Evolutionary conservation across 208 protist genomes (phyloP).

Genomic region (Vickermania ingenoplastis): DNA sequence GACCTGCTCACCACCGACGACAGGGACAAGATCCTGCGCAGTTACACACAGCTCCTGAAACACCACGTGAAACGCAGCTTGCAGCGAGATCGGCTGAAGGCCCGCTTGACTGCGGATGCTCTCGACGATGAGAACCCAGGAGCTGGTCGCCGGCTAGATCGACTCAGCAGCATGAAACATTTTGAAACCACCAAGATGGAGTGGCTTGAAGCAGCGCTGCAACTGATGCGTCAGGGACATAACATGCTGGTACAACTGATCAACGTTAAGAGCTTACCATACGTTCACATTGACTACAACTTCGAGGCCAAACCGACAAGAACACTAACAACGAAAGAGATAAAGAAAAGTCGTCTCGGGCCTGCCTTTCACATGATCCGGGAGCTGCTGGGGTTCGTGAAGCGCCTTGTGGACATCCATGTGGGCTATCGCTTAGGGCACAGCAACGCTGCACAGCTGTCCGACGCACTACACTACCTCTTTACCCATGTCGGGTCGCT

Average conservation of each 20-base stretch:
- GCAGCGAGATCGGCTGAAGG: constrained; percentile 67
- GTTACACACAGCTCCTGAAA: constrained; percentile 99
- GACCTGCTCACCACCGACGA: constrained; percentile 42
- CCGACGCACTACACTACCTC: constrained; percentile 99
- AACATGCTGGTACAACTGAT: constrained; percentile 99
- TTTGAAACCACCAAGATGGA: constrained; percentile 99
- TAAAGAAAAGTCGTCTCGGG: constrained; percentile 99
- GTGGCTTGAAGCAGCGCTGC: constrained; percentile 99
- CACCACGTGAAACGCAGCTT: constrained; percentile 98
- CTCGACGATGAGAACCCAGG: constrained; percentile 5
- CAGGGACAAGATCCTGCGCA: constrained; percentile 93
- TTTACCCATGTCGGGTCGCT: constrained; percentile 99
- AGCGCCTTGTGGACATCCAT: constrained; percentile 99
- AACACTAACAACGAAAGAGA: constrained; percentile 99
- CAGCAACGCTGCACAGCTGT: constrained; percentile 98
- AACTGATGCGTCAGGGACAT: constrained; percentile 99
- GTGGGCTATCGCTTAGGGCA: constrained; percentile 99
- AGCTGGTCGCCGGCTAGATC: constrained; percentile 76
- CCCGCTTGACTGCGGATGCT: background rate
- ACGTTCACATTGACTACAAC: constrained; percentile 99
- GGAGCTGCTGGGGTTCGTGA: constrained; percentile 99
- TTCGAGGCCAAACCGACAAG: constrained; percentile 99
- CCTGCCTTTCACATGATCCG: constrained; percentile 99
- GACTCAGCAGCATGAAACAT: constrained; percentile 96
- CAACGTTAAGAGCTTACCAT: constrained; percentile 99